These are phyloP conservation scores for Blepharisma undulans DNA, from an alignment of 169 alveolate genomes.

Conservation along the genomic window DNA sequence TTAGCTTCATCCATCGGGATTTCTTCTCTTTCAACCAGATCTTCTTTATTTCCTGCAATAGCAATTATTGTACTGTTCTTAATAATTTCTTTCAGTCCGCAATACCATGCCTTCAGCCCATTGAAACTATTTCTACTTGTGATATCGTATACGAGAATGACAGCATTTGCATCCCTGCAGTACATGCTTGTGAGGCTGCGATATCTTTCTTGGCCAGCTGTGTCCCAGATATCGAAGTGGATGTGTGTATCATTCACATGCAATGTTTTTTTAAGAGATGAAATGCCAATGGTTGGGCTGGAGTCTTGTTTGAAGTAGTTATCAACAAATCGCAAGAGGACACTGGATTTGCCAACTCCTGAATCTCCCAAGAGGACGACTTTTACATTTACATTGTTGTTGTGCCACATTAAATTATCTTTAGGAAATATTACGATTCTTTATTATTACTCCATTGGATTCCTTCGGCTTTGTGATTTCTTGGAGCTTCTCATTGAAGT, in stretches of 20 bases:
- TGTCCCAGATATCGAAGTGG: slow-evolving; percentile 42
- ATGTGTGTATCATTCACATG: slow-evolving; percentile 30
- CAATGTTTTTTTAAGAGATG: slow-evolving; percentile 32
- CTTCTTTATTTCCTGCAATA: slow-evolving; percentile 69
- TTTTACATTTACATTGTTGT: neutral
- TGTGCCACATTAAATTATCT: neutral
- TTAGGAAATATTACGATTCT: neutral
- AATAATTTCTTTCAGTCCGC: neutral
- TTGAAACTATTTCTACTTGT: slow-evolving; percentile 75
- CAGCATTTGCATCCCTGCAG: slow-evolving; percentile 73
- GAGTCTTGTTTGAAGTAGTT: slow-evolving; percentile 22
- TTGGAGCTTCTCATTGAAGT: slow-evolving; percentile 24
- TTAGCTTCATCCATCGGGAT: slow-evolving; percentile 52
- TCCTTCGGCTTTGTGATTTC: slow-evolving; percentile 31
- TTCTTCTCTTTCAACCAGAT: slow-evolving; percentile 44
- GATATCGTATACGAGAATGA: slow-evolving; percentile 82
- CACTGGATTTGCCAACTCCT: slow-evolving; percentile 53
- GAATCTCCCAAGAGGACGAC: slow-evolving; percentile 55
- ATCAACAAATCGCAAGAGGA: slow-evolving; percentile 30
- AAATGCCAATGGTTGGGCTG: slow-evolving; percentile 28
- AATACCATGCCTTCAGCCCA: slow-evolving; percentile 35
- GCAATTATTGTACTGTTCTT: slow-evolving; percentile 44
- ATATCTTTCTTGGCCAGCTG: slow-evolving; percentile 45
- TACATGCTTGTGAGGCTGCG: slow-evolving; percentile 19
- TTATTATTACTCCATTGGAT: neutral